phyloP scores from a whole-genome alignment of 495 filamentous ascomycete genomes.

The Trichoderma orchidacearum region DNA sequence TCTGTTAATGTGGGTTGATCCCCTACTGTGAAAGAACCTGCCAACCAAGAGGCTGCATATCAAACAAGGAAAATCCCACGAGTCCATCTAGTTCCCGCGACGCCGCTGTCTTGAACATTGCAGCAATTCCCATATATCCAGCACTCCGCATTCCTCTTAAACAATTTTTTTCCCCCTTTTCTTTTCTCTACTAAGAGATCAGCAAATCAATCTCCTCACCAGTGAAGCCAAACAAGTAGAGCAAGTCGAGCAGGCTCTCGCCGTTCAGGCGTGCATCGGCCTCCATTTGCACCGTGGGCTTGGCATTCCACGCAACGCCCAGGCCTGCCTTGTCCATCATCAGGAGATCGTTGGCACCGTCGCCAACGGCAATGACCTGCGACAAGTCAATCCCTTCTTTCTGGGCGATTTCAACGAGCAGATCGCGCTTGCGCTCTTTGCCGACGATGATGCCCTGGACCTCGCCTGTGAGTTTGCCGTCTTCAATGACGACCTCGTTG shows the following conservation, averaged over 20 bases:
- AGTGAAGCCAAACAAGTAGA: constrained; percentile 71
- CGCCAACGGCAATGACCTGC: constrained; percentile 79
- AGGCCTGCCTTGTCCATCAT: constrained; percentile 86
- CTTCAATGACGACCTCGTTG: constrained; percentile 63
- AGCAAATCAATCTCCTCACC: constrained; percentile 48
- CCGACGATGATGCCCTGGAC: constrained; percentile 70
- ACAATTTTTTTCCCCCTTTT: neutral
- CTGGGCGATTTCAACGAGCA: constrained; percentile 63
- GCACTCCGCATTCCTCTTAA: neutral
- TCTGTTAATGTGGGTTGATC: too few species aligned
- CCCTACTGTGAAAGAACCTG: too few species aligned
- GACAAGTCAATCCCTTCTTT: constrained; percentile 55
- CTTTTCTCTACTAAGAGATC: constrained; percentile 6
- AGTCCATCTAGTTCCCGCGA: too few species aligned
- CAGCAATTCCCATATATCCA: too few species aligned
- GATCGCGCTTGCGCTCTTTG: constrained; percentile 60
- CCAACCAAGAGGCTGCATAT: too few species aligned
- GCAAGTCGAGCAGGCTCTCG: constrained; percentile 61
- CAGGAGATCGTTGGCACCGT: constrained; percentile 86
- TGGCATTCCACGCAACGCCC: constrained; percentile 89
- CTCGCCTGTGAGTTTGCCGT: constrained; percentile 65
- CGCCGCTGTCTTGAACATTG: too few species aligned
- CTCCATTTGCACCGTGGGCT: constrained; percentile 77
- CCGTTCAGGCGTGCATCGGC: constrained; percentile 75
- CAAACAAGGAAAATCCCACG: too few species aligned